Evolutionary conservation across 768 basidiomycete genomes (phyloP), one percentile per base, ranked within the genome.

Genomic region (Lyophyllum decastes): DNA sequence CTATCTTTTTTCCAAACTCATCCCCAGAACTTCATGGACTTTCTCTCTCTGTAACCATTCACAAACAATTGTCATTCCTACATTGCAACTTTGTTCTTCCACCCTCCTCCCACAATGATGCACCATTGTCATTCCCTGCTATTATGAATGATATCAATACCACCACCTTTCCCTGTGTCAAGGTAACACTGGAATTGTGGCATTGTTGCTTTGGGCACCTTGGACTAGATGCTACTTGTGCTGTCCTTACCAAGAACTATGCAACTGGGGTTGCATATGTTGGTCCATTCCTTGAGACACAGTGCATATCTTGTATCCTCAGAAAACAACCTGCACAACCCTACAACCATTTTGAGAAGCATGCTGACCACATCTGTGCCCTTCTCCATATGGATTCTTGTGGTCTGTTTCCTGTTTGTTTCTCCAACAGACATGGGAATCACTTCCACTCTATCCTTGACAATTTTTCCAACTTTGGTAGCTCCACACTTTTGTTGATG

Each of bases 391-490:
- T 46, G 45, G 45, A 46, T 46, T 9, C 25, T 9, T 46, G 45
- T 26, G 68, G 68, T 0, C 72, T 68, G 0, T 72, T 65, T 21
- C 67, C 65, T 0, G 49, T 61, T 1, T 30, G 22, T 0, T 66
- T 69, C 0, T 63, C 65, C 0, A 58, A 66, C 7, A 55, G 58
- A 0, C 60, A 67, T 6, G n/a, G 17, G 1, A 26, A 34, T 1
- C 57, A 19, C 11, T 1, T 61, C 61, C 38, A 50, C 64, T n/a
- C n/a, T 4, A 49, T 57, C 22, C 52, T 68, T 0, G 38, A 68
- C 19, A 59, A 67, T 33, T 33, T 14, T 26, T 61, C 64, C 0
- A 68, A 68, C 44, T 59, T 52, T 41, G 63, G 63, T 19, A 55
- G 41, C 14, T 49, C 50, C 11, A 30, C 19, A 4, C 49, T 65